Percentiles rank a stretch among this genome's conserved stretches.
Conservation (phyloP, 257 asterid genomes). For the Salvia splendens region DNA sequence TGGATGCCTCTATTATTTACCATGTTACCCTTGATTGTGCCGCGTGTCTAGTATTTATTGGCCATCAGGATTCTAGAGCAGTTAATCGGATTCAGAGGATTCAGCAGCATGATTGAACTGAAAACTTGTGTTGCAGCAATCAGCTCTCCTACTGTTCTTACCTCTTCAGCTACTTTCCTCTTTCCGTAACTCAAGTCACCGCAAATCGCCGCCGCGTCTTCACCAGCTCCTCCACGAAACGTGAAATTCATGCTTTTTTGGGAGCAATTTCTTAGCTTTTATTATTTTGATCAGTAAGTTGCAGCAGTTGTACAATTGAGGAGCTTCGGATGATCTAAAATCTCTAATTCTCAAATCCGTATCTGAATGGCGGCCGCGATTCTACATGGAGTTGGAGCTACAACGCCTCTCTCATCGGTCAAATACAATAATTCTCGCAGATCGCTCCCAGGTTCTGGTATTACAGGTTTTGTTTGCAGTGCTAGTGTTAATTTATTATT, state of each 20-base stretch:
- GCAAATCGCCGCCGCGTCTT: neutral
- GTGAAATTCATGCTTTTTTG: neutral
- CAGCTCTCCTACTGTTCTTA: slow-evolving; percentile 30
- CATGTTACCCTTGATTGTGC: slow-evolving; percentile 12
- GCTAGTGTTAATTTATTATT: neutral
- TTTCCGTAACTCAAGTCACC: slow-evolving; percentile 19
- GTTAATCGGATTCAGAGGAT: slow-evolving; percentile 18
- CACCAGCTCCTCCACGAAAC: neutral
- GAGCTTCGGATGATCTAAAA: slow-evolving; percentile 13
- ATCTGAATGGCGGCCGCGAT: slow-evolving; percentile 47
- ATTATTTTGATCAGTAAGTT: slow-evolving; percentile 9
- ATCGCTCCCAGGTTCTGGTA: slow-evolving; percentile 45
- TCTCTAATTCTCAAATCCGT: slow-evolving; percentile 2
- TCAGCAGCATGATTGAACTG: slow-evolving; percentile 29
- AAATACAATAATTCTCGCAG: slow-evolving; percentile 45
- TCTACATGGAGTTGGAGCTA: slow-evolving; percentile 52
- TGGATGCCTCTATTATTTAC: neutral
- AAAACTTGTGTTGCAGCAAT: slow-evolving; percentile 30
- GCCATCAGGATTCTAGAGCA: neutral
- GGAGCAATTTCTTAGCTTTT: neutral
- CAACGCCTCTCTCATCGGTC: slow-evolving; percentile 47
- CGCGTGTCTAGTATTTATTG: slow-evolving; percentile 1
- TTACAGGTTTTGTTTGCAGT: slow-evolving; percentile 13
- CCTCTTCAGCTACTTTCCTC: neutral
- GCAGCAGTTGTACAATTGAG: neutral